Evolutionary conservation across 305 asterid species (phyloP).

Genomic region (Solanum chacoense): DNA sequence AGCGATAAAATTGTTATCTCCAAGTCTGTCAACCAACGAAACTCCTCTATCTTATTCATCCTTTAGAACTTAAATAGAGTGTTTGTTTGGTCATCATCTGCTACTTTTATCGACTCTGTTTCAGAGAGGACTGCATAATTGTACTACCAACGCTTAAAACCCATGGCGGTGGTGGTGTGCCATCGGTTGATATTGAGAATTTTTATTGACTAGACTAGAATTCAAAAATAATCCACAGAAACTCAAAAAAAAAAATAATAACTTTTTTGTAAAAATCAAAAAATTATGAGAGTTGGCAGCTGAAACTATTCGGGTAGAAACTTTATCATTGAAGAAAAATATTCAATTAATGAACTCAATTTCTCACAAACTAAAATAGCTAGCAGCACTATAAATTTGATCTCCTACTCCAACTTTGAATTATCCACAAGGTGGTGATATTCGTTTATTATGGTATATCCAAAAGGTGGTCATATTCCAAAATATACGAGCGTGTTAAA

Average conservation of each 20-base stretch:
- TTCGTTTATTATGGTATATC: not conserved
- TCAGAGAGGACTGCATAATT: conserved; percentile 3
- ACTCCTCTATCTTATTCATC: conserved; percentile 63
- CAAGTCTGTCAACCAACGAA: conserved; percentile 47
- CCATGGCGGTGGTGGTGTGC: conserved; percentile 17
- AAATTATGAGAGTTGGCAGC: not conserved
- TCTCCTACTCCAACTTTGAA: not conserved
- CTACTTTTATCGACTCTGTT: not conserved
- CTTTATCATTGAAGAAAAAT: not conserved
- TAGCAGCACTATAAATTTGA: not conserved
- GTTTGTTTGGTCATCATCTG: not conserved
- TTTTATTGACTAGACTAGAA: not conserved
- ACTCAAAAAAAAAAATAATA: too few relatives aligned
- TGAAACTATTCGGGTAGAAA: not conserved
- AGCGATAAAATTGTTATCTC: conserved; percentile 41
- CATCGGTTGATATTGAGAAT: conserved; percentile 32
- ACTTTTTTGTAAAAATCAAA: too few relatives aligned
- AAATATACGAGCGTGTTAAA: not conserved
- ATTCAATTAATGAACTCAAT: not conserved
- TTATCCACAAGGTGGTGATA: not conserved
- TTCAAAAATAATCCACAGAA: not conserved
- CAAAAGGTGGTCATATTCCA: not conserved
- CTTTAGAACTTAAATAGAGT: conserved; percentile 38
- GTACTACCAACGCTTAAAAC: not conserved
- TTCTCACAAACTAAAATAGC: not conserved